phyloP scores from a whole-genome alignment of 2,329 filamentous ascomycete species.

The Alternaria panax region DNA sequence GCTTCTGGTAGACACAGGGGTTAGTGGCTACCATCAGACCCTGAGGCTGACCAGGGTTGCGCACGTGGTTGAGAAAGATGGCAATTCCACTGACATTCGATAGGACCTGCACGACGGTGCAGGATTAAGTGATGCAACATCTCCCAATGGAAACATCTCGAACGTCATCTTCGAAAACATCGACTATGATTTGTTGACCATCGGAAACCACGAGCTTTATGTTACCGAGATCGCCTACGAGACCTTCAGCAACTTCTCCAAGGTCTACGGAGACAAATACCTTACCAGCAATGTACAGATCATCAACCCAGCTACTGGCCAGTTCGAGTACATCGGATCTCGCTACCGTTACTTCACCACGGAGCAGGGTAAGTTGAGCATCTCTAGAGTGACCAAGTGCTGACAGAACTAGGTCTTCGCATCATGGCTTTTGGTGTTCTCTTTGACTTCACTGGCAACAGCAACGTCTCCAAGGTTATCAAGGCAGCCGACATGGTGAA shows the following conservation, averaged over 20 bases:
- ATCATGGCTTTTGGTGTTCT: constrained; percentile 63
- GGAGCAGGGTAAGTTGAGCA: constrained; percentile 45
- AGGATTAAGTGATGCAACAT: constrained; percentile 67
- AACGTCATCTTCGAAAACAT: constrained; percentile 61
- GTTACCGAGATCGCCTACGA: constrained; percentile 68
- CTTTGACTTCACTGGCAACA: constrained; percentile 63
- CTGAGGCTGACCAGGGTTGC: constrained; percentile 2
- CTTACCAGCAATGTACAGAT: constrained; percentile 63
- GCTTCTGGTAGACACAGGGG: constrained; percentile 66
- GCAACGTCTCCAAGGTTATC: constrained; percentile 67
- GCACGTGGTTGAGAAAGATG: neutral
- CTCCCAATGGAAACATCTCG: constrained; percentile 63
- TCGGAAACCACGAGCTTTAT: constrained; percentile 72
- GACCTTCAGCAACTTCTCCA: constrained; percentile 66
- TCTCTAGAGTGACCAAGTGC: neutral
- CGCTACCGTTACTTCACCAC: constrained; percentile 61
- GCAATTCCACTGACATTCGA: neutral
- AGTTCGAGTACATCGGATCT: constrained; percentile 57
- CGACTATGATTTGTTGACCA: constrained; percentile 63
- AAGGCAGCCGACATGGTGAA: constrained; percentile 61
- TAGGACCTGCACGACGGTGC: constrained; percentile 72
- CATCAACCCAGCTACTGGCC: constrained; percentile 52
- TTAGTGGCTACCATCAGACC: constrained; percentile 24
- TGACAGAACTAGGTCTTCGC: constrained; percentile 47
- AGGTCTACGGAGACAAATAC: constrained; percentile 63